Conservation (phyloP, 768 basidiomycete species). For the Suillus ampliporus region DNA sequence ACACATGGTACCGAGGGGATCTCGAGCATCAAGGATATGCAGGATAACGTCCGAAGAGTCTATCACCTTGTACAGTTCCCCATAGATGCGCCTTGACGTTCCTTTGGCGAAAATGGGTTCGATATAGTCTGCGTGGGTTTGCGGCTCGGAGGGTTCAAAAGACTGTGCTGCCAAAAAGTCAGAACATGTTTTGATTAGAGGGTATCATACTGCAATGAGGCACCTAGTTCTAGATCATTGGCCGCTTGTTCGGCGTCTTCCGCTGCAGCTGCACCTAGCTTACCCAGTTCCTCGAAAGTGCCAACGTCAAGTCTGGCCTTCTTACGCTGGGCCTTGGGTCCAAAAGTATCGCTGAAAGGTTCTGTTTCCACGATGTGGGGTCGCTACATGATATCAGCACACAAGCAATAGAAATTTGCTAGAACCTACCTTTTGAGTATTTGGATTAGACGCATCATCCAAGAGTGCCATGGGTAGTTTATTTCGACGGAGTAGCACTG, state of each 20-base stretch:
- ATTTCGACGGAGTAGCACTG: slow-evolving; percentile 90
- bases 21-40: slow-evolving; percentile 94
- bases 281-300: slow-evolving; percentile 88
- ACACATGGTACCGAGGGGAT: slow-evolving; percentile 95
- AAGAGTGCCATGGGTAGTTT: slow-evolving; percentile 97
- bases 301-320: slow-evolving; percentile 86
- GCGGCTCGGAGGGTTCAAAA: slow-evolving; percentile 26
- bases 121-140: slow-evolving; percentile 76
- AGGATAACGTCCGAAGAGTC: slow-evolving; percentile 97
- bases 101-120: slow-evolving; percentile 96
- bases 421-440: slow-evolving; percentile 68
- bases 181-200: not conserved
- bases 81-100: slow-evolving; percentile 94
- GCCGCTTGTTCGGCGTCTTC: slow-evolving; percentile 57
- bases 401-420: not conserved
- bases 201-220: slow-evolving; percentile 31
- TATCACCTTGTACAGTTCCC: slow-evolving; percentile 98
- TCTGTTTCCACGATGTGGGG: slow-evolving; percentile 96
- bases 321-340: slow-evolving; percentile 95
- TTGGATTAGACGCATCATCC: slow-evolving; percentile 86
- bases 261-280: slow-evolving; percentile 59
- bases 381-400: slow-evolving; percentile 51
- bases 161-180: not conserved
- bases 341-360: slow-evolving; percentile 93
- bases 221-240: slow-evolving; percentile 42